A percentile compares a stretch with the other conserved stretches of the same genome.
Conservation (phyloP, 768 basidiomycete species). For the Trichaptum fuscoviolaceum region DNA sequence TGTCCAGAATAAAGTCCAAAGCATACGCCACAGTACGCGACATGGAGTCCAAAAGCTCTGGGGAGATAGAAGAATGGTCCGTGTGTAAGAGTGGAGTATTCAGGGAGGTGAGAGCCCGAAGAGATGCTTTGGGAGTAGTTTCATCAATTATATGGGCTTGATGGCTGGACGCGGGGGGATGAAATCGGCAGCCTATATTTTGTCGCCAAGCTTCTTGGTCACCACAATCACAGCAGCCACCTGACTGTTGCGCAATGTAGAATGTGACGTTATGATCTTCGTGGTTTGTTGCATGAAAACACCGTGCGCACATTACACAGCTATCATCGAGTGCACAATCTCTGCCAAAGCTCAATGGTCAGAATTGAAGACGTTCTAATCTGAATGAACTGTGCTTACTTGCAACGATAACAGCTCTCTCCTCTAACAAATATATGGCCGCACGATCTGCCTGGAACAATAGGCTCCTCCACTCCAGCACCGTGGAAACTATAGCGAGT, state of each 20-base stretch:
- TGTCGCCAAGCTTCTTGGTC: conserved; percentile 84
- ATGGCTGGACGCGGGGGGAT: conserved; percentile 43
- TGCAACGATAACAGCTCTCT: conserved; percentile 91
- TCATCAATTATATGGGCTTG: conserved; percentile 18
- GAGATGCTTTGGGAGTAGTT: conserved; percentile 37
- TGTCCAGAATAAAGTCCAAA: conserved; percentile 79
- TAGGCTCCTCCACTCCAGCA: conserved; percentile 53
- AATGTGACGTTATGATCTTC: conserved; percentile 87
- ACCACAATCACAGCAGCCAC: conserved; percentile 94
- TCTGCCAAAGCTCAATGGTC: conserved; percentile 36
- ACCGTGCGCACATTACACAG: conserved; percentile 84
- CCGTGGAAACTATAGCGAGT: conserved; percentile 48
- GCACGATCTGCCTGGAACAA: conserved; percentile 70
- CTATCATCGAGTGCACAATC: conserved; percentile 89
- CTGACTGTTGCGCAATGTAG: conserved; percentile 86
- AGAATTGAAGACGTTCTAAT: conserved; percentile 4
- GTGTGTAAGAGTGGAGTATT: conserved; percentile 62
- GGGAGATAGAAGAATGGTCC: conserved; percentile 49
- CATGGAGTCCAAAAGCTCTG: conserved; percentile 72
- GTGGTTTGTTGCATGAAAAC: conserved; percentile 88
- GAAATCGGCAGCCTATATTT: conserved; percentile 64
- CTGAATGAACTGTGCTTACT: conserved; percentile 45
- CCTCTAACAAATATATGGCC: conserved; percentile 86
- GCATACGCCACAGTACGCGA: conserved; percentile 67
- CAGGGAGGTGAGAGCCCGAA: conserved; percentile 35